Percentiles rank a stretch among this genome's conserved stretches.
Conservation (phyloP, 257 asterid genomes). For the Ajuga chamaepitys region DNA sequence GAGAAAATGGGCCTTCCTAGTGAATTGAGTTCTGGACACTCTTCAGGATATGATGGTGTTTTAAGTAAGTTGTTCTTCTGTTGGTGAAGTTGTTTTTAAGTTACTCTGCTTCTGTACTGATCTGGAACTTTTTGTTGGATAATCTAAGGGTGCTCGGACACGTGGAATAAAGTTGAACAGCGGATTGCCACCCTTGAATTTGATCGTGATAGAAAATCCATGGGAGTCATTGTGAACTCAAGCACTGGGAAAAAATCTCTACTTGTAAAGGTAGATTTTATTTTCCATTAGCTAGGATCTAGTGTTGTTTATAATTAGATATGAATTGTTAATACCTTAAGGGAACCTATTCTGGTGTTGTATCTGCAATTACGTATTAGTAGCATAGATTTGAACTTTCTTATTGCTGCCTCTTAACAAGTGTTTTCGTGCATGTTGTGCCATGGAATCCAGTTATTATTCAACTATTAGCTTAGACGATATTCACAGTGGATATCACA, state of each 20-base stretch:
- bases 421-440: not conserved
- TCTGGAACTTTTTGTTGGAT: slow-evolving; percentile 12
- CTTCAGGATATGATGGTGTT: slow-evolving; percentile 47
- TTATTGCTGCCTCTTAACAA: not conserved
- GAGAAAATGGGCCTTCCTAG: slow-evolving; percentile 95
- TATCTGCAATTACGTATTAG: not conserved
- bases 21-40: slow-evolving; percentile 40
- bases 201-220: slow-evolving; percentile 96
- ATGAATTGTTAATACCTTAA: not conserved
- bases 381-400: not conserved
- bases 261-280: slow-evolving; percentile 72
- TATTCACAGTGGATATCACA: not conserved
- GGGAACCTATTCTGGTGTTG: not conserved
- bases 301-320: not conserved
- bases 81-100: not conserved
- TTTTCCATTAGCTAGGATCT: not conserved
- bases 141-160: slow-evolving; percentile 55
- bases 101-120: slow-evolving; percentile 19
- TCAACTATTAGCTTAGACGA: not conserved
- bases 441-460: not conserved
- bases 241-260: slow-evolving; percentile 52
- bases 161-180: slow-evolving; percentile 65
- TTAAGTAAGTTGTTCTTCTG: slow-evolving; percentile 49
- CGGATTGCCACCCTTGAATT: slow-evolving; percentile 98
- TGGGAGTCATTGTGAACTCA: slow-evolving; percentile 87